Evolutionary conservation across 257 asterid species (phyloP), one percentile per base, ranked within the genome.

Genomic region (Knoxia roxburghii): DNA sequence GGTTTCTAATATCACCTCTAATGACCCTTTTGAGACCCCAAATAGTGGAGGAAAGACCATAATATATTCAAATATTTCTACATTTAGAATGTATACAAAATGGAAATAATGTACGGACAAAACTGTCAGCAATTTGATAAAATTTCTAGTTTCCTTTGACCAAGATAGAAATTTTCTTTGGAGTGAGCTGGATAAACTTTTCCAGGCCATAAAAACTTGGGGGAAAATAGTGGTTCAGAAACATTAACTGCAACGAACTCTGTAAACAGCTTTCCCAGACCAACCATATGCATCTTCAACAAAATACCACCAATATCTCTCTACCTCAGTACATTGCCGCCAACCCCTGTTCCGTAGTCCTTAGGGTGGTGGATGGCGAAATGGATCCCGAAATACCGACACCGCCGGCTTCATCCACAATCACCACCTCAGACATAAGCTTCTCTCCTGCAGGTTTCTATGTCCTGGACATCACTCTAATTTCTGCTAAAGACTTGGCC

Each of bases 401-500:
- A 30, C 77, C 89, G 4, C 29, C 86, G 9, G 72, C 66, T 32
- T 72, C 82, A 59, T 80, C 95, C 83, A 68, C 86, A 73, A 59
- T 82, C 43, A 75, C 89, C 24, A 2, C 71, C 72, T 73, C 87
- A 35, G 68, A 75, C 18, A 5, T 54, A 65, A 70, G 80, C 60
- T 14, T 73, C 6, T 9, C 64, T 1, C 70, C 76, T 2, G 78
- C 68, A 39, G 50, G 65, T 27, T 68, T 30, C 46, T 75, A 72
- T 20, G 59, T 83, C 39, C 81, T 89, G 24, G 89, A 89, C 23
- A 66, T 89, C 37, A 85, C 78, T 69, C 69, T 89, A 14, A 89
- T 89, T 7, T 89, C 96, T 7, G 96, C 95, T 1, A 95, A 89
- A 53, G 89, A 89, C 65, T 65, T 89, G 20, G 68, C 83, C 0